Percentiles rank a stretch among this genome's conserved stretches.
phyloP scores from a whole-genome alignment of 2,329 filamentous ascomycete genomes.

The Arthrobotrys pseudoclavata region DNA sequence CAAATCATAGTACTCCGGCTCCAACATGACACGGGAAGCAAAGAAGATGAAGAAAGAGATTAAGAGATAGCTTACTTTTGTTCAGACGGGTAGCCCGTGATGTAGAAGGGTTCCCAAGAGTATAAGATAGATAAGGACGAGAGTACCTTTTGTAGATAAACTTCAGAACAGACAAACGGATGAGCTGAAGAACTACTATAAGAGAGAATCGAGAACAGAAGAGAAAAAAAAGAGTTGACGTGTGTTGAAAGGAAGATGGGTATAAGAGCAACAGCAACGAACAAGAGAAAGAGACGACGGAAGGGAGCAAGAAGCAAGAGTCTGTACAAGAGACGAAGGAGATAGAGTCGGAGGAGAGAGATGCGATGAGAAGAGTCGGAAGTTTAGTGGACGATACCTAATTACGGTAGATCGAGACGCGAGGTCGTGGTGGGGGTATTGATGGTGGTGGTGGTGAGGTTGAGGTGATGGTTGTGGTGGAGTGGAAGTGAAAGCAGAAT shows the following conservation, averaged over 20 bases:
- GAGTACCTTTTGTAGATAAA: slow-evolving; percentile 49
- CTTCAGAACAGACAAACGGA: slow-evolving; percentile 28
- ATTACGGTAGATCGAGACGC: slow-evolving; percentile 19
- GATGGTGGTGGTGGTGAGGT: slow-evolving; percentile 11
- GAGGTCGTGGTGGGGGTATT: slow-evolving; percentile 10
- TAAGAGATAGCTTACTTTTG: slow-evolving; percentile 57
- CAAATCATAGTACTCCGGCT: background rate
- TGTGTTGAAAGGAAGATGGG: slow-evolving; percentile 27
- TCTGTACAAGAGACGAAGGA: slow-evolving; percentile 43
- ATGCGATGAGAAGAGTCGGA: slow-evolving; percentile 7
- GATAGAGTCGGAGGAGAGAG: slow-evolving; percentile 13
- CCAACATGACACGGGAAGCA: background rate
- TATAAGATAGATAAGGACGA: slow-evolving; percentile 51
- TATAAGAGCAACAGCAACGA: slow-evolving; percentile 14
- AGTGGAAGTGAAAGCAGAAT: slow-evolving; percentile 16
- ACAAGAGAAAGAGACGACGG: slow-evolving; percentile 19
- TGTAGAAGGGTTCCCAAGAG: slow-evolving; percentile 60
- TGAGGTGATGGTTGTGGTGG: slow-evolving; percentile 16
- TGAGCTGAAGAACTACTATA: slow-evolving; percentile 10
- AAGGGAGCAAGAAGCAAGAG: slow-evolving; percentile 15
- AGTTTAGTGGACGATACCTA: background rate
- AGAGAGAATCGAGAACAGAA: background rate
- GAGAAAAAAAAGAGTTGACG: slow-evolving; percentile 11
- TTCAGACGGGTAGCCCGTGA: slow-evolving; percentile 59
- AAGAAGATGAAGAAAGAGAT: slow-evolving; percentile 41